Percentiles rank a stretch among this genome's conserved stretches.
Evolutionary conservation across 371 early-diverging fungal genomes (phyloP).

Genomic region (Apophysomyces sp.): DNA sequence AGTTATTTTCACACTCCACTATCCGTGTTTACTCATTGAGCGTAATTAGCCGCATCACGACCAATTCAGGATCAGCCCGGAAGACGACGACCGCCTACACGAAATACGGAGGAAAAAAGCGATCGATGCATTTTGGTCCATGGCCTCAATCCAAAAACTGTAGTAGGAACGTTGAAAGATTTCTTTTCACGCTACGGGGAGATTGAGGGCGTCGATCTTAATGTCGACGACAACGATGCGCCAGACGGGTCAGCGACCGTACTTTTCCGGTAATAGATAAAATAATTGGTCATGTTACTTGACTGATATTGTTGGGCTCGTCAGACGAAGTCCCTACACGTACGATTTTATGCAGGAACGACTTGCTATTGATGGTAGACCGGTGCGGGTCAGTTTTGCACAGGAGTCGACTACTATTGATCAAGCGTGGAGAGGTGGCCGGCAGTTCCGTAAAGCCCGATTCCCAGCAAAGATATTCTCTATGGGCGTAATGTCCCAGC

Average conservation of each 20-base stretch:
- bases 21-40: not conserved
- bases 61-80: not conserved
- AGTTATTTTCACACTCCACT: not conserved
- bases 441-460: not conserved
- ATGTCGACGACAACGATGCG: slow-evolving; percentile 11
- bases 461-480: slow-evolving; percentile 1
- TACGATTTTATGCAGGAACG: slow-evolving; percentile 6
- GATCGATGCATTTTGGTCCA: slow-evolving; percentile 9
- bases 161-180: slow-evolving; percentile 11
- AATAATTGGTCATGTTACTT: not conserved
- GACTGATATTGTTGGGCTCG: no score
- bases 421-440: not conserved
- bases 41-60: not conserved
- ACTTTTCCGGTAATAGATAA: slow-evolving; percentile 12
- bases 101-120: not conserved
- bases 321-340: slow-evolving; percentile 4
- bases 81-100: not conserved
- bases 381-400: slow-evolving; percentile 9
- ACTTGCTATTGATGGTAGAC: slow-evolving; percentile 9
- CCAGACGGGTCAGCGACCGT: slow-evolving; percentile 17
- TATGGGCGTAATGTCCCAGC: slow-evolving; percentile 12
- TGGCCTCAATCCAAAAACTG: slow-evolving; percentile 13
- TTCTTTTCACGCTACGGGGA: slow-evolving; percentile 16
- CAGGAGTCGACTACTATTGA: not conserved
- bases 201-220: slow-evolving; percentile 16